Evolutionary conservation across 306 rosid genomes (phyloP).

Genomic region (Corylus americana): DNA sequence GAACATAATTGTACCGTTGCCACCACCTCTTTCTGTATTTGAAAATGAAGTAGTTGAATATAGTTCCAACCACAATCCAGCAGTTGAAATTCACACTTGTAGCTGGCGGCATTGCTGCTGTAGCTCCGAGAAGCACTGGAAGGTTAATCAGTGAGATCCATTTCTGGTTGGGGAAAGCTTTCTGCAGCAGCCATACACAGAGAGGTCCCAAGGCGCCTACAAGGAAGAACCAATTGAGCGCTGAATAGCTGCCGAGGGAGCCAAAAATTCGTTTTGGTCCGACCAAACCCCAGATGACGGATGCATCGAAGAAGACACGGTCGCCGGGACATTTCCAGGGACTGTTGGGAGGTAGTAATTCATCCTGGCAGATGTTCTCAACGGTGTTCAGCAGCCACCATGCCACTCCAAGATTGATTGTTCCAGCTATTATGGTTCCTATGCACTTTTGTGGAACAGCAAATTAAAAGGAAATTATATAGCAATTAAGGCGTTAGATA

Average conservation of each 20-base stretch:
- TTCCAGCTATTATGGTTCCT: conserved; percentile 80
- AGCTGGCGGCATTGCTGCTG: conserved; percentile 80
- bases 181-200: conserved; percentile 67
- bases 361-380: conserved; percentile 56
- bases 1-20: conserved; percentile 84
- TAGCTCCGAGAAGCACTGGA: conserved; percentile 80
- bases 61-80: conserved; percentile 65
- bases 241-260: conserved; percentile 54
- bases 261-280: conserved; percentile 78
- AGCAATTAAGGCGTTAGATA: background rate
- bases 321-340: conserved; percentile 81
- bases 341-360: conserved; percentile 53
- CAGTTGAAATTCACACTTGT: conserved; percentile 75
- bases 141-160: conserved; percentile 82
- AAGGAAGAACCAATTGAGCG: conserved; percentile 85
- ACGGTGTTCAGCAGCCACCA: conserved; percentile 70
- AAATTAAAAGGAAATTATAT: background rate
- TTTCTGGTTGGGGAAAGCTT: conserved; percentile 61
- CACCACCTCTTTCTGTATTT: conserved; percentile 83
- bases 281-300: conserved; percentile 84
- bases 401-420: conserved; percentile 69
- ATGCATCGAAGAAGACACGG: conserved; percentile 79
- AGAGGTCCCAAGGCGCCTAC: conserved; percentile 74
- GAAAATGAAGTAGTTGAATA: conserved; percentile 75
- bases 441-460: conserved; percentile 46